A percentile compares a stretch with the other conserved stretches of the same genome.
These are phyloP conservation scores for Ministeria vibrans DNA, from an alignment of 78 protist genomes.

Conservation along the genomic window DNA sequence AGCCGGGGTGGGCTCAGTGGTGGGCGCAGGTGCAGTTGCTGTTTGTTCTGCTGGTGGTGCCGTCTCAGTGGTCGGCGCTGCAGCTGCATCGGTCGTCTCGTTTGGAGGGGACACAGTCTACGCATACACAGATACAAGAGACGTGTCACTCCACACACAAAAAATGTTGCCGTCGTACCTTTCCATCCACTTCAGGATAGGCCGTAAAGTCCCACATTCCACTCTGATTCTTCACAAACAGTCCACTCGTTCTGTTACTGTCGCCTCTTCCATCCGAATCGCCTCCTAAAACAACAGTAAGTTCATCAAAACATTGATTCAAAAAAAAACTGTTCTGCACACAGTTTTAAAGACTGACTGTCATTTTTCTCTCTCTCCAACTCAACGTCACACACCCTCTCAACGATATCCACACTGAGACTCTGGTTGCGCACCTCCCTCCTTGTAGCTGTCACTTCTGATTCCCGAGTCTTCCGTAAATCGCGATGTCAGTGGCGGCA, in stretches of 20 bases:
- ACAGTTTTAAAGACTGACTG: not conserved
- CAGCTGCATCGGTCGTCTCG: not conserved
- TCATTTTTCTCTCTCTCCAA: constrained; percentile 1
- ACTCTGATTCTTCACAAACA: not conserved
- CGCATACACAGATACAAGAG: not conserved
- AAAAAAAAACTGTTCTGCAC: not conserved
- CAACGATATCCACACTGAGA: not conserved
- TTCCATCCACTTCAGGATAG: not conserved
- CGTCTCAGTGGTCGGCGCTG: not conserved
- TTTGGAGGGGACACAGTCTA: not conserved
- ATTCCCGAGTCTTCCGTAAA: too few relatives aligned
- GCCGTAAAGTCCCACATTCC: not conserved
- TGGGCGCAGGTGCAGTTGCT: not conserved
- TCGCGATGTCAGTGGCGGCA: constrained; percentile 22
- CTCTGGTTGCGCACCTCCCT: not conserved
- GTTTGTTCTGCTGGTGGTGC: not conserved
- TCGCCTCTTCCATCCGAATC: too few relatives aligned
- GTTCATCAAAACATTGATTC: not conserved
- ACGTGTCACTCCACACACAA: not conserved
- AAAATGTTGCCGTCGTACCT: not conserved
- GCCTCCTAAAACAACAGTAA: too few relatives aligned
- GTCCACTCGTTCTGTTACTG: not conserved
- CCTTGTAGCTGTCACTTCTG: not conserved
- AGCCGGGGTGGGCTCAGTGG: not conserved
- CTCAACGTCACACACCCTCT: not conserved